Evolutionary conservation across 2,329 filamentous ascomycete species (phyloP).

Genomic region (Setomelanomma holmii): DNA sequence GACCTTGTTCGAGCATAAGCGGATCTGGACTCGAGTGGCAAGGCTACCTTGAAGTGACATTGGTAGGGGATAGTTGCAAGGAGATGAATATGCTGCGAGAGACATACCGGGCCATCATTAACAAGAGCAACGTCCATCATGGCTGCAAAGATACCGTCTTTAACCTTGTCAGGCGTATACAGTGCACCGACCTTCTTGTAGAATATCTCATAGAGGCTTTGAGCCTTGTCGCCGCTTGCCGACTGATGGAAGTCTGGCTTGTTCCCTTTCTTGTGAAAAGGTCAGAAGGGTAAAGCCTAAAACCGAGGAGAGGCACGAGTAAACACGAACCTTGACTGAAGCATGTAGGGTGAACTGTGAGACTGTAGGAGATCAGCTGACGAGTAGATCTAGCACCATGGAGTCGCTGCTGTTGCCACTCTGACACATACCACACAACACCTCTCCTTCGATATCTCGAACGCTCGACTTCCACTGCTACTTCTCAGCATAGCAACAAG

Average conservation of each 20-base stretch:
- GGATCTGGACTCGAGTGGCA: background rate
- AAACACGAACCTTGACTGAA: too few species aligned
- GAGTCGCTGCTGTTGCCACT: background rate
- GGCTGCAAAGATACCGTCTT: conserved; percentile 96
- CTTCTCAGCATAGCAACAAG: conserved; percentile 14
- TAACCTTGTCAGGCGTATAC: conserved; percentile 77
- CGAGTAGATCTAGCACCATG: background rate
- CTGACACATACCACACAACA: conserved; percentile 79
- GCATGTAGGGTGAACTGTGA: conserved; percentile 96
- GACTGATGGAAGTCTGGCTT: conserved; percentile 96
- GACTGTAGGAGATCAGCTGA: conserved; percentile 62
- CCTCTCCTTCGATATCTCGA: conserved; percentile 84
- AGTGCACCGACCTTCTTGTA: conserved; percentile 74
- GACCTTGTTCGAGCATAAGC: conserved; percentile 44
- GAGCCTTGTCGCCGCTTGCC: conserved; percentile 78
- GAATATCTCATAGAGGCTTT: conserved; percentile 83
- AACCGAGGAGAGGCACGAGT: too few species aligned
- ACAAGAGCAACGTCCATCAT: conserved; percentile 98
- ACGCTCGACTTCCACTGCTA: conserved; percentile 88
- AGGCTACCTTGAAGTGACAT: background rate
- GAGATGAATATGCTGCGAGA: background rate
- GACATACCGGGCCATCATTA: conserved; percentile 81
- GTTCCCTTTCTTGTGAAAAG: conserved; percentile 91
- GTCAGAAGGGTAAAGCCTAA: too few species aligned
- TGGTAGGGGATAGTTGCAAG: background rate